A percentile compares a stretch with the other conserved stretches of the same genome.
Conservation (phyloP, 352 stramenopile species). For the Globisporangium emineosum region DNA sequence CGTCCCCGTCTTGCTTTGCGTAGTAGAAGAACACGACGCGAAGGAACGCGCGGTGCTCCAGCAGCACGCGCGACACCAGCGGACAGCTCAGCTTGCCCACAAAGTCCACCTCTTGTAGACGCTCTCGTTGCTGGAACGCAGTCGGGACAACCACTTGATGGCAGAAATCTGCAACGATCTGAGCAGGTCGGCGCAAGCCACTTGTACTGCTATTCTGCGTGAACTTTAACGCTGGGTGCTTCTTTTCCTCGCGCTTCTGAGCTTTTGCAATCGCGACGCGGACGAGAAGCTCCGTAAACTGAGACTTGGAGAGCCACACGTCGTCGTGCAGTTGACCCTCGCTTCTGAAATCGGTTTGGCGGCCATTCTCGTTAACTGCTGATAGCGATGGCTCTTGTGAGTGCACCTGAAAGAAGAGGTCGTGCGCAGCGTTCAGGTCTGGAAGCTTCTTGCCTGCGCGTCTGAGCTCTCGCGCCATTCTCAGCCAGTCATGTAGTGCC, state of each 20-base stretch:
- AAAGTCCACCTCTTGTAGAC: constrained; percentile 32
- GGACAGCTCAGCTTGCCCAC: constrained; percentile 38
- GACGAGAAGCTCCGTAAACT: constrained; percentile 21
- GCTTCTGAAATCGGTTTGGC: not conserved
- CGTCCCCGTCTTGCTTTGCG: constrained; percentile 38
- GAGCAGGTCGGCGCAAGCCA: constrained; percentile 14
- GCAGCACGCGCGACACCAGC: constrained; percentile 35
- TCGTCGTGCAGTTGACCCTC: not conserved
- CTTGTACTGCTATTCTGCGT: not conserved
- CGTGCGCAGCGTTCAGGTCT: not conserved
- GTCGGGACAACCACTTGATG: constrained; percentile 30
- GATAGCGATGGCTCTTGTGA: not conserved
- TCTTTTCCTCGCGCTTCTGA: not conserved
- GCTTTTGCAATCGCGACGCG: constrained; percentile 6
- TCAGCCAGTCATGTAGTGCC: constrained; percentile 24
- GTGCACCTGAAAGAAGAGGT: constrained; percentile 13
- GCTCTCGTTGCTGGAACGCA: constrained; percentile 14
- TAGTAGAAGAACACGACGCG: constrained; percentile 54
- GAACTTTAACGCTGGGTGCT: not conserved
- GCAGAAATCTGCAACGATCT: constrained; percentile 42
- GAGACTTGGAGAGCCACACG: constrained; percentile 13
- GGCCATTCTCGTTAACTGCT: not conserved
- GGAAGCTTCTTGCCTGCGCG: constrained; percentile 30
- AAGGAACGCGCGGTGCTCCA: constrained; percentile 59
- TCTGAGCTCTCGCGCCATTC: constrained; percentile 31